Percentiles rank a stretch among this genome's conserved stretches.
Conservation (phyloP, 1,284 basidiomycete species). For the Cutaneotrichosporon daszewskae region DNA sequence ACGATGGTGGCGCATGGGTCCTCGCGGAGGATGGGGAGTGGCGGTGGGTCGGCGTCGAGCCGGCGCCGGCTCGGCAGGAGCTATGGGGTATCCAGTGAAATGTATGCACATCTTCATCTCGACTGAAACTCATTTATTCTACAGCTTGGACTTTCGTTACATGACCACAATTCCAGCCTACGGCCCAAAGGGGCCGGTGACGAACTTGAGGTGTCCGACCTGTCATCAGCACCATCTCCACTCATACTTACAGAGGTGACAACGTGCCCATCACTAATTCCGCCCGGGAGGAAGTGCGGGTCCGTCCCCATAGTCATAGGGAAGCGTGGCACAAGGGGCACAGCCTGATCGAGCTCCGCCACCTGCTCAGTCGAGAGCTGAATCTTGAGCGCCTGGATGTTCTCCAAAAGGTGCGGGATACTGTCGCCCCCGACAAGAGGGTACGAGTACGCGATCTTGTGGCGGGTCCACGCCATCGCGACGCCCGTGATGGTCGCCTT, state of each 20-base stretch:
- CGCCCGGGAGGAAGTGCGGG: neutral
- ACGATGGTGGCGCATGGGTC: conserved; percentile 29
- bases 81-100: too few species aligned
- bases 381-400: conserved; percentile 7
- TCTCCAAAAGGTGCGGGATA: conserved; percentile 33
- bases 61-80: neutral
- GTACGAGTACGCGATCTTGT: neutral
- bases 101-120: too few species aligned
- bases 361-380: neutral
- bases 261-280: too few species aligned
- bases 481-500: too few species aligned
- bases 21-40: conserved; percentile 8
- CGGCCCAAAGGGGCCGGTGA: too few species aligned
- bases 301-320: neutral
- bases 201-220: too few species aligned
- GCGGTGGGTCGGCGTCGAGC: conserved; percentile 29
- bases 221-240: too few species aligned
- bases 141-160: too few species aligned
- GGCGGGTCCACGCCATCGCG: conserved; percentile 1
- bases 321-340: neutral
- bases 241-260: too few species aligned
- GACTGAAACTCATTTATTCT: too few species aligned
- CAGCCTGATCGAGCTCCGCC: neutral
- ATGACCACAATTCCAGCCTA: too few species aligned
- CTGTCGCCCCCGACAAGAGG: conserved; percentile 45